These are phyloP conservation scores for Picea sitchensis DNA, from an alignment of 75 land plant species.

Conservation along the genomic window DNA sequence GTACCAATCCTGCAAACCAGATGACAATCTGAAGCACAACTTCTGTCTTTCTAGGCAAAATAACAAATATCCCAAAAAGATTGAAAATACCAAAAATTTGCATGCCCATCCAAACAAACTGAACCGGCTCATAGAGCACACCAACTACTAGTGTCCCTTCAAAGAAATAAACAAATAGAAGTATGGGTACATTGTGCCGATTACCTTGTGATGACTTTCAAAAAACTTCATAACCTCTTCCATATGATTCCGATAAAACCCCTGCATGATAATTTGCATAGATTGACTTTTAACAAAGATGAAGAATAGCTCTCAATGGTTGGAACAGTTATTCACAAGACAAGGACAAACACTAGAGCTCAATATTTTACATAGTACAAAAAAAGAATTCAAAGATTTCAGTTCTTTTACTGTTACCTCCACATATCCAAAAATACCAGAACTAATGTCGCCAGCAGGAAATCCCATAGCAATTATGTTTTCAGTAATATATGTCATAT, in stretches of 20 bases:
- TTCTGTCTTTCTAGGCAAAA: not conserved
- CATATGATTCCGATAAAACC: slow-evolving; percentile 98
- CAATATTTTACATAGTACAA: not conserved
- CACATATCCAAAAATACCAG: slow-evolving; percentile 96
- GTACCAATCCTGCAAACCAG: not conserved
- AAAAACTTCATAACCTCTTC: slow-evolving; percentile 99
- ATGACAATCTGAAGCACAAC: not conserved
- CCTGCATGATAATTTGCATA: slow-evolving; percentile 37
- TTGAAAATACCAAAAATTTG: not conserved
- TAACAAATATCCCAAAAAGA: not conserved
- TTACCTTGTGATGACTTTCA: slow-evolving; percentile 97
- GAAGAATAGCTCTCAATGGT: not conserved
- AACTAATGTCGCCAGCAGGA: slow-evolving; percentile 99
- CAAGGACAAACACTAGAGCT: not conserved
- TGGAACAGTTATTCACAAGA: not conserved
- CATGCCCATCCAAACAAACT: too few relatives aligned
- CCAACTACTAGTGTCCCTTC: not conserved
- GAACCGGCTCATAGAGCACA: not conserved
- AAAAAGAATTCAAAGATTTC: not conserved
- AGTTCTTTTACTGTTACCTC: slow-evolving; percentile 52
- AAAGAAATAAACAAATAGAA: not conserved
- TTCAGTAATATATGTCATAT: slow-evolving; percentile 98
- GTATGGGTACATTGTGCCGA: too few relatives aligned
- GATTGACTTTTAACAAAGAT: not conserved
- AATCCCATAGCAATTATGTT: slow-evolving; percentile 99